phyloP scores from a whole-genome alignment of 2,329 filamentous ascomycete genomes.

The Epichloe gansuensis region DNA sequence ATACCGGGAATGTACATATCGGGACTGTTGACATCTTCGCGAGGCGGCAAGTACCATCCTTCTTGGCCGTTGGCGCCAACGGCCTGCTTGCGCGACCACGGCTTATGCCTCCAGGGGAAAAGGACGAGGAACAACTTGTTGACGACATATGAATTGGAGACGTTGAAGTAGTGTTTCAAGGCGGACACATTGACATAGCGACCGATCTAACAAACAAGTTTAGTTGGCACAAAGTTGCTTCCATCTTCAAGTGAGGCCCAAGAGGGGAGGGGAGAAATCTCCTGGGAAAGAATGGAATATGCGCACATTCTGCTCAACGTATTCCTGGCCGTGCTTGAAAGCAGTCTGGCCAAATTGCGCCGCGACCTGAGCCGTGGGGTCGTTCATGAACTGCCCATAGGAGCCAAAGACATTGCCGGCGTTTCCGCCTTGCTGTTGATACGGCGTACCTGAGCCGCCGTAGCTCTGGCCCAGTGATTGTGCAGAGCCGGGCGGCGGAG shows the following conservation, averaged over 20 bases:
- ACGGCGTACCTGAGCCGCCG: slow-evolving; percentile 50
- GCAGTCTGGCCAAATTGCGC: slow-evolving; percentile 89
- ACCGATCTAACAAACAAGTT: slow-evolving; percentile 30
- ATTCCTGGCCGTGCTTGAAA: slow-evolving; percentile 82
- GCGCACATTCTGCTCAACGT: slow-evolving; percentile 85
- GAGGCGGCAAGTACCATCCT: slow-evolving; percentile 73
- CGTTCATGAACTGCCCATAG: slow-evolving; percentile 90
- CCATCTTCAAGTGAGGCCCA: no score
- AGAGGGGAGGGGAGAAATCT: not conserved
- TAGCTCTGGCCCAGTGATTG: slow-evolving; percentile 51
- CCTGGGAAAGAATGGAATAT: not conserved
- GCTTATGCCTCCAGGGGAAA: slow-evolving; percentile 95
- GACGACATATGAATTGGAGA: slow-evolving; percentile 92
- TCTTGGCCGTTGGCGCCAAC: slow-evolving; percentile 57
- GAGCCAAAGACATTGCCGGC: slow-evolving; percentile 48
- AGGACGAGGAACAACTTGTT: slow-evolving; percentile 88
- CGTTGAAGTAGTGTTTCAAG: slow-evolving; percentile 98
- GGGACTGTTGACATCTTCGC: slow-evolving; percentile 92
- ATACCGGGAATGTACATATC: slow-evolving; percentile 91
- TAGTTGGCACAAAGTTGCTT: slow-evolving; percentile 8
- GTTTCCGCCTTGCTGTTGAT: slow-evolving; percentile 50
- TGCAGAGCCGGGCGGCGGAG: slow-evolving; percentile 59
- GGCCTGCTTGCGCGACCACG: slow-evolving; percentile 85
- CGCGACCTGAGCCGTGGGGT: slow-evolving; percentile 88
- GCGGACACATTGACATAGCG: slow-evolving; percentile 82